Evolutionary conservation across 495 filamentous ascomycete species (phyloP).

Genomic region (Annulohypoxylon bovei): DNA sequence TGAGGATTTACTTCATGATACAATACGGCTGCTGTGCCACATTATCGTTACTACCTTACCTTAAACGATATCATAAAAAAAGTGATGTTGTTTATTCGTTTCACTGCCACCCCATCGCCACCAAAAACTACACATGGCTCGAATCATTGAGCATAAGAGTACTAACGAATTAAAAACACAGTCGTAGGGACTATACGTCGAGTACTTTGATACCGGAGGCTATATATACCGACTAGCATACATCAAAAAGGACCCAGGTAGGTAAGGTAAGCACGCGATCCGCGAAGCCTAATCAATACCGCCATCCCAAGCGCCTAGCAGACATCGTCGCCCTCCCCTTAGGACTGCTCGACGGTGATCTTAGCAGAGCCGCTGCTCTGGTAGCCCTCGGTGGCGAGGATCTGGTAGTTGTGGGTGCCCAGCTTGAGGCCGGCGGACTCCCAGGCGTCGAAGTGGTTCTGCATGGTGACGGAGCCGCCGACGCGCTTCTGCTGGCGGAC

Average conservation of each 20-base stretch:
- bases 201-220: too few species aligned
- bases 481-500: conserved; percentile 59
- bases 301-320: not conserved
- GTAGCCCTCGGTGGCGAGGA: conserved; percentile 67
- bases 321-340: not conserved
- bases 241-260: conserved; percentile 13
- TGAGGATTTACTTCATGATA: too few species aligned
- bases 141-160: too few species aligned
- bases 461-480: conserved; percentile 59
- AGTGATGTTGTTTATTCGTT: too few species aligned
- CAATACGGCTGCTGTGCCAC: too few species aligned
- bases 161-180: too few species aligned
- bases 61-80: too few species aligned
- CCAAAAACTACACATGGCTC: too few species aligned
- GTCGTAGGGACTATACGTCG: too few species aligned
- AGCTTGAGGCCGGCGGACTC: conserved; percentile 57
- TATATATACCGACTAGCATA: conserved; percentile 2
- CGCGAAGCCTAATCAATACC: conserved; percentile 13
- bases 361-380: conserved; percentile 54
- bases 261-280: not conserved
- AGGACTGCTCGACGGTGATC: conserved; percentile 51
- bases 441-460: conserved; percentile 75
- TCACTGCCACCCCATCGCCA: too few species aligned
- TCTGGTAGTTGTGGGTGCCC: conserved; percentile 68
- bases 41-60: too few species aligned